These are phyloP conservation scores for Adansonia madagascariensis DNA, from an alignment of 441 rosid genomes.

Conservation along the genomic window DNA sequence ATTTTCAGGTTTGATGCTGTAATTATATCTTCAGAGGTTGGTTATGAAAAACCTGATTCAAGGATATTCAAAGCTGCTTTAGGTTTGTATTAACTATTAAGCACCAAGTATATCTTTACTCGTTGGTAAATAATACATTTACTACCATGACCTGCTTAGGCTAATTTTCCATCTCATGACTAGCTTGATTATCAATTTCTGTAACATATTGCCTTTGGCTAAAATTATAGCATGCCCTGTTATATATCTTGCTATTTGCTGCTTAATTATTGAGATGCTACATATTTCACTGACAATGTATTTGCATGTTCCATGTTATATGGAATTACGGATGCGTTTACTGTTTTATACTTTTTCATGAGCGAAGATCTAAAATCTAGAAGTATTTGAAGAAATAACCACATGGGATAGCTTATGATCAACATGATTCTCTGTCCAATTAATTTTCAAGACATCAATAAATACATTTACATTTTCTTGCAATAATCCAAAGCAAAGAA, in stretches of 20 bases:
- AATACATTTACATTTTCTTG: not conserved
- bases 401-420: not conserved
- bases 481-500: not conserved
- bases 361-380: not conserved
- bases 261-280: constrained; percentile 4
- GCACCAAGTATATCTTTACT: not conserved
- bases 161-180: not conserved
- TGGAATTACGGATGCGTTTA: not conserved
- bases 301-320: not conserved
- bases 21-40: constrained; percentile 79
- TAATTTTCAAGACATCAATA: not conserved
- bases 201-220: not conserved
- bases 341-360: not conserved
- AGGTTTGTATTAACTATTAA: constrained; percentile 44
- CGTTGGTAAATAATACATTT: constrained; percentile 12
- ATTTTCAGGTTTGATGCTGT: constrained; percentile 76
- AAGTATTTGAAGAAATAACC: constrained; percentile 2
- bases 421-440: not conserved
- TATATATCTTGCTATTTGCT: not conserved
- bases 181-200: not conserved
- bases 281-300: not conserved
- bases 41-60: constrained; percentile 80
- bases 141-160: not conserved
- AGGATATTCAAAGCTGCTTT: constrained; percentile 70
- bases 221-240: not conserved